Percentiles rank a stretch among this genome's conserved stretches.
These are phyloP conservation scores for Candida boleticola DNA, from an alignment of 805 yeast species.

Conservation along the genomic window DNA sequence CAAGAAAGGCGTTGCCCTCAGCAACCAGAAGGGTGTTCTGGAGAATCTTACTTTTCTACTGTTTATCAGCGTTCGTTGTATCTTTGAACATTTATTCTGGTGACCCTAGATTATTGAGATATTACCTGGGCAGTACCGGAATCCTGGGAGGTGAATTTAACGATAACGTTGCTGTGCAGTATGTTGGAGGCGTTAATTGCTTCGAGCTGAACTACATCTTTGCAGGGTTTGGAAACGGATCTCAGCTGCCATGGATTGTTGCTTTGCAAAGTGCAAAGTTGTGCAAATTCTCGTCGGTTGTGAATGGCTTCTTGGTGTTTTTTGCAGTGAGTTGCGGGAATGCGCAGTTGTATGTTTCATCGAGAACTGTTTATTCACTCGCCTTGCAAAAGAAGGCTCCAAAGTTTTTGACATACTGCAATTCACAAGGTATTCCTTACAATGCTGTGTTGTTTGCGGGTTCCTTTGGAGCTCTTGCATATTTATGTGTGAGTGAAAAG, in stretches of 20 bases:
- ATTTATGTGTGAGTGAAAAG: constrained; percentile 52
- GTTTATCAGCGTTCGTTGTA: constrained; percentile 64
- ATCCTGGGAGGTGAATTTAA: constrained; percentile 18
- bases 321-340: constrained; percentile 46
- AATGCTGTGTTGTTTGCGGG: constrained; percentile 65
- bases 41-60: constrained; percentile 63
- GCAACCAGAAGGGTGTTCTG: constrained; percentile 76
- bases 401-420: constrained; percentile 55
- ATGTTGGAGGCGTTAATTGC: constrained; percentile 38
- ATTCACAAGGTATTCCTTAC: constrained; percentile 69
- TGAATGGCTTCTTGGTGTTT: constrained; percentile 46
- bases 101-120: constrained; percentile 67
- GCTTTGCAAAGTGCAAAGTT: constrained; percentile 40
- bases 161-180: constrained; percentile 27
- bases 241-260: constrained; percentile 46
- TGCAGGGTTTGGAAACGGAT: constrained; percentile 38
- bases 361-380: constrained; percentile 41
- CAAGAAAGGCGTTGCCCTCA: constrained; percentile 71
- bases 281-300: constrained; percentile 36
- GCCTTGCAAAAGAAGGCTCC: constrained; percentile 60
- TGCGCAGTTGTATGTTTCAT: constrained; percentile 43
- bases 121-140: constrained; percentile 39
- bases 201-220: constrained; percentile 16
- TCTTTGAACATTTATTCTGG: constrained; percentile 75
- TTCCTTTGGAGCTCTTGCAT: constrained; percentile 58